A percentile compares a stretch with the other conserved stretches of the same genome.
Conservation (phyloP, 1,284 basidiomycete species). For the Naganishia cerealis region DNA sequence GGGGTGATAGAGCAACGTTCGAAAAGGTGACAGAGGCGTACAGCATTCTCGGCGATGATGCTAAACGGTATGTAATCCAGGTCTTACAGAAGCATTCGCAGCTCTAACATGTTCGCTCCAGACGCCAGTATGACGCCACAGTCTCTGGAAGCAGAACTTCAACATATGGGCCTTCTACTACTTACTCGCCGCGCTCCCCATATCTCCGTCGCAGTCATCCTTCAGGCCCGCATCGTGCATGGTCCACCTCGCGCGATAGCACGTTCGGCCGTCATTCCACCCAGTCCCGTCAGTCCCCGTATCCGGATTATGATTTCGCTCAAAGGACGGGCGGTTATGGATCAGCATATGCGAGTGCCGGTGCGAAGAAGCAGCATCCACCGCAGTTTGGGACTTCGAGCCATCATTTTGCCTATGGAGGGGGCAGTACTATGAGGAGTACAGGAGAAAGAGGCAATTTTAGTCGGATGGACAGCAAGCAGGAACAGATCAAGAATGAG, state of each 20-base stretch:
- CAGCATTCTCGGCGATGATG: conserved; percentile 47
- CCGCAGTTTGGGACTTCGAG: conserved; percentile 34
- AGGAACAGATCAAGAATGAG: conserved; percentile 33
- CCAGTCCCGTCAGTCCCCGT: conserved; percentile 25
- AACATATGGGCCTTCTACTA: conserved; percentile 20
- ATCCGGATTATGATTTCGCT: conserved; percentile 30
- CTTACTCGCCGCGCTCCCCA: conserved; percentile 33
- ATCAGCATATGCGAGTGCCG: conserved; percentile 22
- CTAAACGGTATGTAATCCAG: conserved; percentile 39
- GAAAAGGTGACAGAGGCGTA: conserved; percentile 53
- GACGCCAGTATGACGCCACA: conserved; percentile 35
- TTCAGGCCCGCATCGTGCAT: conserved; percentile 35
- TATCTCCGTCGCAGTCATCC: conserved; percentile 29
- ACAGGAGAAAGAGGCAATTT: conserved; percentile 23
- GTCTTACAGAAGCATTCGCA: neutral
- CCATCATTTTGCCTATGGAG: conserved; percentile 29
- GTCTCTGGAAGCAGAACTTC: conserved; percentile 19
- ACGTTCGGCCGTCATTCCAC: conserved; percentile 22
- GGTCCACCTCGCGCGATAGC: conserved; percentile 22
- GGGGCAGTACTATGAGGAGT: conserved; percentile 11
- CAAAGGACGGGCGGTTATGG: conserved; percentile 29
- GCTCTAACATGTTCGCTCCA: neutral
- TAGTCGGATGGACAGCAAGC: conserved; percentile 14
- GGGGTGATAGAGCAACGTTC: conserved; percentile 47
- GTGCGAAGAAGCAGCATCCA: conserved; percentile 18